These are phyloP conservation scores for Trametes gibbosa DNA, from an alignment of 768 basidiomycete species.

Conservation along the genomic window DNA sequence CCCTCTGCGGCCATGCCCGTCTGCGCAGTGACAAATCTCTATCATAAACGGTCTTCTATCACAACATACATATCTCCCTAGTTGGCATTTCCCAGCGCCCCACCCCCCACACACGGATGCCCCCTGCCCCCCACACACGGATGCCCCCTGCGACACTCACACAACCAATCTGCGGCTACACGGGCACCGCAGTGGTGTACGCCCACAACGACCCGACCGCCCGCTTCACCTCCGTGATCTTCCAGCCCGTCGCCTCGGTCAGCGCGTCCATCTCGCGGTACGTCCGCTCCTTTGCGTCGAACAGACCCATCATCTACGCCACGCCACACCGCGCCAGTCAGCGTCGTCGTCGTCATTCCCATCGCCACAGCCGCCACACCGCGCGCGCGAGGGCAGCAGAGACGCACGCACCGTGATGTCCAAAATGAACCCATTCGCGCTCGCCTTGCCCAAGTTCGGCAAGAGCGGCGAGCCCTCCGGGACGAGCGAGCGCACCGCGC, in stretches of 20 bases:
- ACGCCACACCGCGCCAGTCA: background rate
- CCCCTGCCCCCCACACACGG: too few relatives aligned
- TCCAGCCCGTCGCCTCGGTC: slow-evolving; percentile 60
- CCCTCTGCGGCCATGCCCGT: too few relatives aligned
- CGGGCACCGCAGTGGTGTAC: slow-evolving; percentile 9
- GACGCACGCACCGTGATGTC: slow-evolving; percentile 15
- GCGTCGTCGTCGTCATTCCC: too few relatives aligned
- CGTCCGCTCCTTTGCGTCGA: slow-evolving; percentile 66
- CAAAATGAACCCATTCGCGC: slow-evolving; percentile 38
- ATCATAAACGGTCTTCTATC: too few relatives aligned
- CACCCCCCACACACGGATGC: too few relatives aligned
- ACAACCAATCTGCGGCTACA: background rate
- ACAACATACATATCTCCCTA: too few relatives aligned
- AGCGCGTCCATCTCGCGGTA: slow-evolving; percentile 56
- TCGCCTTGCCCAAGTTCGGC: slow-evolving; percentile 25
- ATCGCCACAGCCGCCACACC: too few relatives aligned
- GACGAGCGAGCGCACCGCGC: slow-evolving; percentile 5
- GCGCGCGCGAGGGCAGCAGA: too few relatives aligned
- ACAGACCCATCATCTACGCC: slow-evolving; percentile 58
- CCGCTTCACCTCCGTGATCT: slow-evolving; percentile 51
- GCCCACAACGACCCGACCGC: slow-evolving; percentile 17
- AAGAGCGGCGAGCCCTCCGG: slow-evolving; percentile 8
- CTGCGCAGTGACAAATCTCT: too few relatives aligned
- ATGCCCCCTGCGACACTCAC: too few relatives aligned
- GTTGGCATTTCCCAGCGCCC: too few relatives aligned